These are phyloP conservation scores for Hygrophorus russula DNA, from an alignment of 768 basidiomycete genomes.

Conservation along the genomic window DNA sequence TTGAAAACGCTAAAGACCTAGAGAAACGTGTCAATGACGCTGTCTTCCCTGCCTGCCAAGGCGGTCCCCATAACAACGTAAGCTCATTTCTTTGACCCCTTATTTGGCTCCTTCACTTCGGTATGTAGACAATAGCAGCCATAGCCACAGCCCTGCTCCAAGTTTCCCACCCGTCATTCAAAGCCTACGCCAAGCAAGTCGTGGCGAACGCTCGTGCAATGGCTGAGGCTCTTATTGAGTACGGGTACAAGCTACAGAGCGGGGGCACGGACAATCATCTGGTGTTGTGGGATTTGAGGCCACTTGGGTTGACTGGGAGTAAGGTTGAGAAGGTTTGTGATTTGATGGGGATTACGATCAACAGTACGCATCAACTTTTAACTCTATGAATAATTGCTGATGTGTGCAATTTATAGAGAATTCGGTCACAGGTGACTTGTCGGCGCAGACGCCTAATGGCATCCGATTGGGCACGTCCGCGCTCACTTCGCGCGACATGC, in stretches of 20 bases:
- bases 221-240: constrained; percentile 53
- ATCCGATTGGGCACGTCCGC: constrained; percentile 95
- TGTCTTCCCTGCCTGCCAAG: constrained; percentile 99
- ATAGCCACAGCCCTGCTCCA: constrained; percentile 90
- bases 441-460: constrained; percentile 92
- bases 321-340: constrained; percentile 99
- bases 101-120: constrained; percentile 1
- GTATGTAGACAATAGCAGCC: constrained; percentile 76
- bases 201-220: constrained; percentile 79
- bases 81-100: background rate
- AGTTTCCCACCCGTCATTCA: constrained; percentile 81
- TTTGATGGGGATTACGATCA: constrained; percentile 91
- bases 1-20: constrained; percentile 68
- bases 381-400: background rate
- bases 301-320: constrained; percentile 91
- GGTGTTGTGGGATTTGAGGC: constrained; percentile 94
- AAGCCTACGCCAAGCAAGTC: constrained; percentile 89
- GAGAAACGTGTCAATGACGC: constrained; percentile 97
- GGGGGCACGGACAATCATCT: constrained; percentile 96
- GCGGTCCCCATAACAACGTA: constrained; percentile 98
- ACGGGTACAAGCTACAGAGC: constrained; percentile 95
- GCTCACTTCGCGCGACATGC: constrained; percentile 90
- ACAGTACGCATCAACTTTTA: constrained; percentile 46
- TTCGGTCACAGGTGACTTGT: constrained; percentile 92
- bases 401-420: constrained; percentile 48